A percentile compares a stretch with the other conserved stretches of the same genome.
Conservation (phyloP, 768 basidiomycete genomes). For the Boletus subparvulus region DNA sequence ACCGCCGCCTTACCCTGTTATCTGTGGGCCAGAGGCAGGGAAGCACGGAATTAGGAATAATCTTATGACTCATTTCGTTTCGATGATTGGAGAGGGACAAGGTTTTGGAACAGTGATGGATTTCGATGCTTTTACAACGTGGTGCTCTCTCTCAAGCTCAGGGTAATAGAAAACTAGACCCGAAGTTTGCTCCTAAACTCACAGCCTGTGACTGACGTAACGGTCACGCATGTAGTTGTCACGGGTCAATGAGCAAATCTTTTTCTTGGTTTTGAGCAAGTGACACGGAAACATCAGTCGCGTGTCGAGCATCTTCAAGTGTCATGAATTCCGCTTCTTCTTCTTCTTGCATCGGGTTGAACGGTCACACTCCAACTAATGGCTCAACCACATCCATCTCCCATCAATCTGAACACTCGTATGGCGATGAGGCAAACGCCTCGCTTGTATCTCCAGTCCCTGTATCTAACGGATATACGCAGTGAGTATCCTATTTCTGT, state of each 20-base stretch:
- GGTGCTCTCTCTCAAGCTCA: conserved; percentile 18
- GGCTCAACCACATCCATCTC: conserved; percentile 41
- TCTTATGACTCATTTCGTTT: conserved; percentile 58
- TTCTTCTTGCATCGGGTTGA: conserved; percentile 41
- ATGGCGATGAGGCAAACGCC: conserved; percentile 31
- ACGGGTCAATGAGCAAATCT: conserved; percentile 20
- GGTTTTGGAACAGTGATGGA: conserved; percentile 45
- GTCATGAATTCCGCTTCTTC: conserved; percentile 30
- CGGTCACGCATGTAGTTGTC: conserved; percentile 18
- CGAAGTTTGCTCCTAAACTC: too few relatives aligned
- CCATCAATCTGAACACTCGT: conserved; percentile 39
- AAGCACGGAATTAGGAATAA: conserved; percentile 46
- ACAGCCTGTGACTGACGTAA: conserved; percentile 17
- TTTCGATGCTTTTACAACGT: conserved; percentile 21
- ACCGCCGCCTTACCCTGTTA: conserved; percentile 50
- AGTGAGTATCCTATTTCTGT: conserved; percentile 44
- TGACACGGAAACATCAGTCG: conserved; percentile 1
- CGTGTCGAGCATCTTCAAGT: background rate
- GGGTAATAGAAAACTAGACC: too few relatives aligned
- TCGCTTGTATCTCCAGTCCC: conserved; percentile 35
- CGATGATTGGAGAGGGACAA: conserved; percentile 38
- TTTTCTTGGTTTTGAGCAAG: conserved; percentile 14
- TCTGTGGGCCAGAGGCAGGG: conserved; percentile 46
- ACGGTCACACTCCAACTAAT: conserved; percentile 55
- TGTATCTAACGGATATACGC: conserved; percentile 56